phyloP scores from a whole-genome alignment of 2,329 filamentous ascomycete species.

The Epichloe sp. region DNA sequence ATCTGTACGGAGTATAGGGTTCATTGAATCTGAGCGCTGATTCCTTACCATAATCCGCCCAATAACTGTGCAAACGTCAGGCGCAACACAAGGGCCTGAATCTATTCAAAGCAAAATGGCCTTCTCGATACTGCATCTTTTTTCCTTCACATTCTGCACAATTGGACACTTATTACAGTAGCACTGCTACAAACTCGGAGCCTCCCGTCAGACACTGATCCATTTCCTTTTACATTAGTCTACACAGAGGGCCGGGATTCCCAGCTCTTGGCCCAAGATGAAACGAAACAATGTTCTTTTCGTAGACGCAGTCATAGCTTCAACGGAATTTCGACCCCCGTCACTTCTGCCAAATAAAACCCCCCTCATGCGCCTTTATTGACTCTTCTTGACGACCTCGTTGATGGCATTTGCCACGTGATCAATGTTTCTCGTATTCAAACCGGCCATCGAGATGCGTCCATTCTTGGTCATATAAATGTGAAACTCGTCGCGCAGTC shows the following conservation, averaged over 20 bases:
- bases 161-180: too few relatives aligned
- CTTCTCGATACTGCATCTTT: too few relatives aligned
- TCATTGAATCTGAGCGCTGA: too few relatives aligned
- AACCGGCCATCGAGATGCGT: constrained; percentile 94
- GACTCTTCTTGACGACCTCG: constrained; percentile 49
- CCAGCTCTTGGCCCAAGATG: constrained; percentile 6
- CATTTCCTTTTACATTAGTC: neutral
- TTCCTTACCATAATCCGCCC: too few relatives aligned
- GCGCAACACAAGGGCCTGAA: too few relatives aligned
- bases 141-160: too few relatives aligned
- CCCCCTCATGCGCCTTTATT: constrained; percentile 7
- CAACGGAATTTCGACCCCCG: neutral
- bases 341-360: neutral
- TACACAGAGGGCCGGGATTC: constrained; percentile 1
- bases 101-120: too few relatives aligned
- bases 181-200: too few relatives aligned
- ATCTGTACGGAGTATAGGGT: too few relatives aligned
- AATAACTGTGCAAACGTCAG: too few relatives aligned
- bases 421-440: constrained; percentile 84
- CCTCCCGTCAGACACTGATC: neutral
- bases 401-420: constrained; percentile 87
- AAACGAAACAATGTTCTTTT: neutral
- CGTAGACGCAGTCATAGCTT: neutral
- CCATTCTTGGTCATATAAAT: constrained; percentile 97
- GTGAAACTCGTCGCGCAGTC: constrained; percentile 57